phyloP scores from a whole-genome alignment of 495 filamentous ascomycete genomes.

The Tuber indicum region DNA sequence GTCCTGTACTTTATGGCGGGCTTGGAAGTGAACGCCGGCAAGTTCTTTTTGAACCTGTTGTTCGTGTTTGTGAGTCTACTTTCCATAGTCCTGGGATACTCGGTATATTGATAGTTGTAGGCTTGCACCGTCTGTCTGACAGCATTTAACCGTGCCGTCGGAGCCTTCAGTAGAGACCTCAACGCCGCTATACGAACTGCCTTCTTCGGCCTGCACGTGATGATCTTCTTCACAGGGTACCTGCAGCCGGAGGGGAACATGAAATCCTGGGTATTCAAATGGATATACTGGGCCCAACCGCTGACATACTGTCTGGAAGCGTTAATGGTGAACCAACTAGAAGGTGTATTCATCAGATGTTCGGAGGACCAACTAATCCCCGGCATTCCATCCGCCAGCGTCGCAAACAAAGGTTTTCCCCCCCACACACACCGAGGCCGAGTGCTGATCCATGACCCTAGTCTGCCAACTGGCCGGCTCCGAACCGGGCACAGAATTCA shows the following conservation, averaged over 20 bases:
- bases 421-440: background rate
- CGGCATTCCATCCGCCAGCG: constrained; percentile 30
- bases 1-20: constrained; percentile 63
- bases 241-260: constrained; percentile 44
- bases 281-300: constrained; percentile 45
- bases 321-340: constrained; percentile 47
- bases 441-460: constrained; percentile 10
- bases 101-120: background rate
- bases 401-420: constrained; percentile 38
- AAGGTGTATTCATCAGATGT: constrained; percentile 35
- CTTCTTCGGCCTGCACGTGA: constrained; percentile 45
- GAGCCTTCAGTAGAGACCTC: constrained; percentile 49
- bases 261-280: constrained; percentile 44
- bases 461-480: constrained; percentile 57
- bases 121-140: constrained; percentile 47
- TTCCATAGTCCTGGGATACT: background rate
- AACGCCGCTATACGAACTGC: constrained; percentile 54
- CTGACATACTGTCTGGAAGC: constrained; percentile 46
- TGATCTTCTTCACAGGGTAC: constrained; percentile 45
- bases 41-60: constrained; percentile 53
- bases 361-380: constrained; percentile 38
- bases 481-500: constrained; percentile 43
- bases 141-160: constrained; percentile 50
- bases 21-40: constrained; percentile 46
- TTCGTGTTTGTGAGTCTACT: constrained; percentile 45